A percentile compares a stretch with the other conserved stretches of the same genome.
Evolutionary conservation across 202 grass and related monocot genomes (phyloP).

Genomic region (Cymbopogon flexuosus): DNA sequence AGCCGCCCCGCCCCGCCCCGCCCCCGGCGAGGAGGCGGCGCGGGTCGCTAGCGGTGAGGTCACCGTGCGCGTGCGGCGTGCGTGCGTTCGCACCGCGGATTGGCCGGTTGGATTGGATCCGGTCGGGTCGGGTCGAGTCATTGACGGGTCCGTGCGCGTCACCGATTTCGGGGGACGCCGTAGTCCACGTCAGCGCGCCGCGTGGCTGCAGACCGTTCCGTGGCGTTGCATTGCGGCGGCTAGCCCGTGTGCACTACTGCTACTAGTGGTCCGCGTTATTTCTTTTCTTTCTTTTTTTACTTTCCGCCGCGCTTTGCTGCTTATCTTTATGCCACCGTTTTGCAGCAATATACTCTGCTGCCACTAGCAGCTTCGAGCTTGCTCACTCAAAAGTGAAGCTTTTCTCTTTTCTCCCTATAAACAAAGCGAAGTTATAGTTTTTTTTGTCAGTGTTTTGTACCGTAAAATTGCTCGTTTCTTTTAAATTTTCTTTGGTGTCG

Average conservation of each 20-base stretch:
- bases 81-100: background rate
- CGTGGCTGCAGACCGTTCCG: background rate
- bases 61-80: too few relatives aligned
- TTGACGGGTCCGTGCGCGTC: background rate
- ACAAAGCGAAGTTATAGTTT: too few relatives aligned
- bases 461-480: too few relatives aligned
- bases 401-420: too few relatives aligned
- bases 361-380: too few relatives aligned
- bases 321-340: background rate
- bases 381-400: too few relatives aligned
- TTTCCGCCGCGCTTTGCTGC: background rate
- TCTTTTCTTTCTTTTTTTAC: background rate
- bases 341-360: too few relatives aligned
- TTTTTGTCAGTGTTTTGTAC: too few relatives aligned
- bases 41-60: background rate
- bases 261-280: background rate
- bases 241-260: too few relatives aligned
- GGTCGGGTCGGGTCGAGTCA: too few relatives aligned
- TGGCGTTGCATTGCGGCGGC: background rate
- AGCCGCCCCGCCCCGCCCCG: background rate
- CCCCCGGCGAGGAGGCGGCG: slow-evolving; percentile 2
- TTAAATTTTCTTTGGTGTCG: too few relatives aligned
- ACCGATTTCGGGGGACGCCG: background rate
- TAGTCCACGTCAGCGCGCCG: slow-evolving; percentile 3
- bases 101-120: background rate